These are phyloP conservation scores for Sapria himalayana DNA, from an alignment of 345 rosid genomes.

Conservation along the genomic window DNA sequence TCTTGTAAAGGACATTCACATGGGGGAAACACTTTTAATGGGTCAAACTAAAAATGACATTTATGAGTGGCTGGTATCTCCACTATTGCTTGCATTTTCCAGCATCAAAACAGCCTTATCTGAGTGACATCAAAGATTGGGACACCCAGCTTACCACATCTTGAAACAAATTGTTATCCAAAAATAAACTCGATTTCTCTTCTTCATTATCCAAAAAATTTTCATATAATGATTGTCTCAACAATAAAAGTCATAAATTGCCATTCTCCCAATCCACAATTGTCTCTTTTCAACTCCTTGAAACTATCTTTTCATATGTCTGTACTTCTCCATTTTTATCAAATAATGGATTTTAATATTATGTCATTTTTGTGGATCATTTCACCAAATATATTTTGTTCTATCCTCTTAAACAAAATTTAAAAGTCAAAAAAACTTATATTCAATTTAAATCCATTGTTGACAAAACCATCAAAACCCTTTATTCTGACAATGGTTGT, in stretches of 20 bases:
- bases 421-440: too few species aligned
- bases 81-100: neutral
- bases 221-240: neutral
- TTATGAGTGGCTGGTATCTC: too few species aligned
- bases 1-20: neutral
- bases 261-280: neutral
- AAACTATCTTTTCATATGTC: too few species aligned
- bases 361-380: too few species aligned
- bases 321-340: too few species aligned
- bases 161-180: conserved; percentile 1
- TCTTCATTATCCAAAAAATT: neutral
- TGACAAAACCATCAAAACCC: too few species aligned
- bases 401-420: too few species aligned
- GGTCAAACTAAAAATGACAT: neutral
- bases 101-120: neutral
- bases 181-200: neutral
- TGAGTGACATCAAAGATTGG: neutral
- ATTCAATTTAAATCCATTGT: too few species aligned
- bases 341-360: too few species aligned
- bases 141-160: neutral
- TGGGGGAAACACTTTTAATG: neutral
- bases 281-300: too few species aligned
- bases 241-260: neutral
- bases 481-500: too few species aligned
- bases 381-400: too few species aligned